Evolutionary conservation across 1,284 basidiomycete species (phyloP), one percentile per base, ranked within the genome.

Genomic region (Lignosus rhinocerotis): DNA sequence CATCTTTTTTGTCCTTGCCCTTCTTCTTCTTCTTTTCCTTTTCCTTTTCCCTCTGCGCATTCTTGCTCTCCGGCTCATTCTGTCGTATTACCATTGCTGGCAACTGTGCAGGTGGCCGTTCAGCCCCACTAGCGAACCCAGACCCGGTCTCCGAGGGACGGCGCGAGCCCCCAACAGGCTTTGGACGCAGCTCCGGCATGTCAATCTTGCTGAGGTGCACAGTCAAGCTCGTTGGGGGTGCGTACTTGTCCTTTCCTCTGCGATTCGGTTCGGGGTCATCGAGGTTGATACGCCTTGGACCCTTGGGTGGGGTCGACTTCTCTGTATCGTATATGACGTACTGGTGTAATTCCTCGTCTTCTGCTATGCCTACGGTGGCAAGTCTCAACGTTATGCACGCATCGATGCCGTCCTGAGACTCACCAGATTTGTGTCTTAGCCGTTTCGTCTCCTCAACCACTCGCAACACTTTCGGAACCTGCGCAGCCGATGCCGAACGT

Each of bases 191-290:
- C 68, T 93, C 91, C 0, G 90, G 90, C 81, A 93, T 90, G 30
- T 85, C 78, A 49, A 93, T 91, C 77, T 93, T 93, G 76, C 88
- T 90, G 14, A 93, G 74, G 71, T 92, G 89, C 6, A 92, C 78
- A 0, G 79, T 80, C 1, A 93, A 77, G 61, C 80, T 85, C 42
- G 78, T 78, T 0, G 89, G 90, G 3, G 90, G 88, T 10, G 75
- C 73, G 67, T 92, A 91, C 19, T 67, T 61, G 8, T 58, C 69
- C 61, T 78, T 79, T 60, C 64, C 73, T 70, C 79, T 81, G 58
- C 63, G 67, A 53, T 76, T 75, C 56, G 68, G 70, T 17, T 68
- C 67, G 0, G 70, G 67, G 55, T 80, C 75, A 66, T 86, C 81
- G 57, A 92, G 76, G 52, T 89, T 88, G 67, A 92, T 92, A 12